Evolutionary conservation across 2,329 filamentous ascomycete genomes (phyloP), one percentile per base, ranked within the genome.

Genomic region (Aschersonia sp.): DNA sequence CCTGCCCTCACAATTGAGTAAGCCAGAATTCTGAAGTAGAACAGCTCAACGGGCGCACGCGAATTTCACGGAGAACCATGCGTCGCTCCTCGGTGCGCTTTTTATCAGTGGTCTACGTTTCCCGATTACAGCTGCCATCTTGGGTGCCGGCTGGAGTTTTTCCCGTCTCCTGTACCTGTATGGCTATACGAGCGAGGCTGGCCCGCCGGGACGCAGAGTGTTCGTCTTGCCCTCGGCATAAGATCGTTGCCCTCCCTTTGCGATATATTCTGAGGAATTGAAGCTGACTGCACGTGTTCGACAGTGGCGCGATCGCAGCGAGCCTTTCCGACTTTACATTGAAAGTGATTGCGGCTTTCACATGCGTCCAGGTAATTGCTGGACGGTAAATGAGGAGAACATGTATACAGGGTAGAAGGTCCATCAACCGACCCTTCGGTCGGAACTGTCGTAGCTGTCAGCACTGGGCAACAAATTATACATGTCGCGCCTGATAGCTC

Each of bases 11-110:
- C 22, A 4, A 22, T 22, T 22, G 22, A 22, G 22, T 22, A 22
- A 22, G 22, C 22, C 22, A 22, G 22, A 22, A 22, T 22, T 22
- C 40, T 45, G 29, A 45, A 8, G n/a, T 45, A 29, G 14, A 45
- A 37, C 48, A 74, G 71, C 74, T 46, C 77, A 81, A 57, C 74
- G 76, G 44, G 72, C 77, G 8, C 80, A 84, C 59, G 63, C 67
- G 55, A 82, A 83, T 68, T 83, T 71, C 64, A 70, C 69, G 53
- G 81, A 84, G 67, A 80, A 77, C 63, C 66, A 76, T 37, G 64
- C 71, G 7, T 66, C 75, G 4, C 68, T 75, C 57, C 56, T 82
- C 9, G 67, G 64, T 29, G 63, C 68, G 30, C 63, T 81, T 9
- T 59, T 80, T 50, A 68, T 83, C 54, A 63, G 74, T 8, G 79